Percentiles rank a stretch among this genome's conserved stretches.
phyloP scores from a whole-genome alignment of 2,329 filamentous ascomycete genomes.

The Coniochaeta sp. region DNA sequence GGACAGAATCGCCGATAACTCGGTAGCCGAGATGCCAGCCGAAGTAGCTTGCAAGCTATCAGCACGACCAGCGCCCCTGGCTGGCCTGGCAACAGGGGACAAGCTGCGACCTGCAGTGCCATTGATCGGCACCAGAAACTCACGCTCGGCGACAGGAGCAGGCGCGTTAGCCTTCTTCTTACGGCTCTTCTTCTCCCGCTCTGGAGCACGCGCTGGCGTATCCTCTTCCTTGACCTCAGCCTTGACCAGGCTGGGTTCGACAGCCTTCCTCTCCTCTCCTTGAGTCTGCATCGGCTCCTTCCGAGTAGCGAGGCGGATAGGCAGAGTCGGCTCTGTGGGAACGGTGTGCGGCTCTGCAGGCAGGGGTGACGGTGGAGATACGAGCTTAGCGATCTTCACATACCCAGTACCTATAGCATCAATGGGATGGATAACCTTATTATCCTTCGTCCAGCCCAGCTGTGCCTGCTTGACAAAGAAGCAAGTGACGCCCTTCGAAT shows the following conservation, averaged over 20 bases:
- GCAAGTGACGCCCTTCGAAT: slow-evolving; percentile 93
- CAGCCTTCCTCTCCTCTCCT: slow-evolving; percentile 23
- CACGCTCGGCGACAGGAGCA: slow-evolving; percentile 24
- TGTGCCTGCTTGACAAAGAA: slow-evolving; percentile 80
- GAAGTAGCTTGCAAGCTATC: slow-evolving; percentile 20
- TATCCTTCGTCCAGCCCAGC: slow-evolving; percentile 85
- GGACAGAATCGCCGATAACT: slow-evolving; percentile 46
- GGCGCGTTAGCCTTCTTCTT: slow-evolving; percentile 62
- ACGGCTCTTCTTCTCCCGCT: slow-evolving; percentile 57
- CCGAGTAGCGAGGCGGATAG: slow-evolving; percentile 26
- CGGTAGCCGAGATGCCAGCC: slow-evolving; percentile 31
- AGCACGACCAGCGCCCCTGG: slow-evolving; percentile 20
- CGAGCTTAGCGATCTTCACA: slow-evolving; percentile 68
- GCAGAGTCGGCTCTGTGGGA: slow-evolving; percentile 12
- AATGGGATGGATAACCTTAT: slow-evolving; percentile 74
- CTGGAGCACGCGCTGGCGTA: slow-evolving; percentile 29
- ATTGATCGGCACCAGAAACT: slow-evolving; percentile 21
- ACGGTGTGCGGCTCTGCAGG: slow-evolving; percentile 33
- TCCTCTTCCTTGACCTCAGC: slow-evolving; percentile 42
- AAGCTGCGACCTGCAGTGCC: slow-evolving; percentile 26
- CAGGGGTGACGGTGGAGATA: slow-evolving; percentile 38
- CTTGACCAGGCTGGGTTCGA: slow-evolving; percentile 28
- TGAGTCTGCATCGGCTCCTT: slow-evolving; percentile 27
- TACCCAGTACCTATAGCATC: slow-evolving; percentile 69
- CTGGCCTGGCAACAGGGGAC: slow-evolving; percentile 13